Conservation (phyloP, 1,284 basidiomycete species). For the Xanthoconium separans region DNA sequence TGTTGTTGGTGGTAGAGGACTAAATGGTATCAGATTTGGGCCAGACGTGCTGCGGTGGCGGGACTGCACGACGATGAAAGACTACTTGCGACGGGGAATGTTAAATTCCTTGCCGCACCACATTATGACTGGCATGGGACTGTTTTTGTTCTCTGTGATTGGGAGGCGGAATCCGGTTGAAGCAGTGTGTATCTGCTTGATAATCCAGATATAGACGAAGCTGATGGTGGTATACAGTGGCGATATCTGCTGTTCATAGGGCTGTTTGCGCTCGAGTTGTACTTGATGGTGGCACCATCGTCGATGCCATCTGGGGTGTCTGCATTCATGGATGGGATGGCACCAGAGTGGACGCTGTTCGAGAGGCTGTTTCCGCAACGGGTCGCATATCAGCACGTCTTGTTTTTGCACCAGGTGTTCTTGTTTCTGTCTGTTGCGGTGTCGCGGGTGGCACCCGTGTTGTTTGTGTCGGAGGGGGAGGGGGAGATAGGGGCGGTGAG, state of each 20-base stretch:
- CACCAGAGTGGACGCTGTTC: slow-evolving; percentile 37
- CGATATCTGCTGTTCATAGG: slow-evolving; percentile 66
- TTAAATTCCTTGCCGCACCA: slow-evolving; percentile 71
- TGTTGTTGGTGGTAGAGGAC: background rate
- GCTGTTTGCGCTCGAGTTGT: slow-evolving; percentile 60
- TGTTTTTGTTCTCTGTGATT: slow-evolving; percentile 65
- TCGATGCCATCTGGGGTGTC: slow-evolving; percentile 7
- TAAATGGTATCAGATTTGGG: slow-evolving; percentile 60
- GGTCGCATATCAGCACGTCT: slow-evolving; percentile 70
- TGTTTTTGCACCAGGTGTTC: slow-evolving; percentile 76
- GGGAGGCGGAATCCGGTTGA: slow-evolving; percentile 59
- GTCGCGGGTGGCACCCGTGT: slow-evolving; percentile 61
- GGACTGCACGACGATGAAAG: slow-evolving; percentile 61
- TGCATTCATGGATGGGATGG: slow-evolving; percentile 30
- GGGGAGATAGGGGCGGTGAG: slow-evolving; percentile 20
- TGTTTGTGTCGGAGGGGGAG: slow-evolving; percentile 44
- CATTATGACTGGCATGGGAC: slow-evolving; percentile 56
- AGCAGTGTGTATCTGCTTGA: slow-evolving; percentile 52
- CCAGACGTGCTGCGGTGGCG: slow-evolving; percentile 70
- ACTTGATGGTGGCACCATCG: slow-evolving; percentile 56
- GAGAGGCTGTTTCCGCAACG: slow-evolving; percentile 59
- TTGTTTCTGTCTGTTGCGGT: slow-evolving; percentile 70
- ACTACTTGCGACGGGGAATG: slow-evolving; percentile 73
- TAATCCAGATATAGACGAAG: slow-evolving; percentile 6
- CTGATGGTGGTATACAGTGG: slow-evolving; percentile 73